Percentiles rank a stretch among this genome's conserved stretches.
Conservation (phyloP, 2,329 filamentous ascomycete genomes). For the Penicillium freii region DNA sequence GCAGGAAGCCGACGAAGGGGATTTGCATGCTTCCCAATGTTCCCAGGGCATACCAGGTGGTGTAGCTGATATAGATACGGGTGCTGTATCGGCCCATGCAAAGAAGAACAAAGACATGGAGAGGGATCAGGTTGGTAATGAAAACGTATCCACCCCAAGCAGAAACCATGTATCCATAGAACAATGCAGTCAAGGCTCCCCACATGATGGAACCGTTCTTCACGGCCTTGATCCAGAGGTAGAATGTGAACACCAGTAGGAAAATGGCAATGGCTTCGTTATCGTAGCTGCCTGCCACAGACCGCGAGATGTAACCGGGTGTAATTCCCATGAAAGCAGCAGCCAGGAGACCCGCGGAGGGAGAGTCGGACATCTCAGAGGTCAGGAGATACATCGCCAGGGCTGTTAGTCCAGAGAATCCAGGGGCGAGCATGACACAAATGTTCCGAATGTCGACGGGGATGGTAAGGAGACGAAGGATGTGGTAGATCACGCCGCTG, state of each 20-base stretch:
- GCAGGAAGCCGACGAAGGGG: conserved; percentile 95
- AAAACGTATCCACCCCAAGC: conserved; percentile 99
- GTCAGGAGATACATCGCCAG: conserved; percentile 92
- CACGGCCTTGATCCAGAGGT: conserved; percentile 96
- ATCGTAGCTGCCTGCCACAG: conserved; percentile 96
- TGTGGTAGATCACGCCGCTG: conserved; percentile 93
- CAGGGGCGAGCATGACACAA: conserved; percentile 92
- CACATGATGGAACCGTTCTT: conserved; percentile 96
- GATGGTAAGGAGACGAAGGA: conserved; percentile 81
- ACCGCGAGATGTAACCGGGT: conserved; percentile 95
- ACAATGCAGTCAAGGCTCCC: conserved; percentile 89
- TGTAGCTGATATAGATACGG: conserved; percentile 92
- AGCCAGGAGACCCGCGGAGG: conserved; percentile 90
- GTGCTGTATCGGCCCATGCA: conserved; percentile 97
- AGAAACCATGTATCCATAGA: conserved; percentile 99
- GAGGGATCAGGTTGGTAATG: conserved; percentile 93
- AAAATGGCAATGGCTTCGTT: conserved; percentile 99
- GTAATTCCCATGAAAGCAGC: conserved; percentile 97
- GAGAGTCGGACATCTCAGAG: conserved; percentile 93
- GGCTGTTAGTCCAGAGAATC: conserved; percentile 89
- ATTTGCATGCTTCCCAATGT: conserved; percentile 99
- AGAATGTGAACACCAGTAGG: conserved; percentile 97
- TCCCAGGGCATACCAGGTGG: conserved; percentile 95
- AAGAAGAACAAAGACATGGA: conserved; percentile 90
- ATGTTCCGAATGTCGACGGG: conserved; percentile 99